Evolutionary conservation across 495 filamentous ascomycete species (phyloP).

Genomic region (Neurospora sp.): DNA sequence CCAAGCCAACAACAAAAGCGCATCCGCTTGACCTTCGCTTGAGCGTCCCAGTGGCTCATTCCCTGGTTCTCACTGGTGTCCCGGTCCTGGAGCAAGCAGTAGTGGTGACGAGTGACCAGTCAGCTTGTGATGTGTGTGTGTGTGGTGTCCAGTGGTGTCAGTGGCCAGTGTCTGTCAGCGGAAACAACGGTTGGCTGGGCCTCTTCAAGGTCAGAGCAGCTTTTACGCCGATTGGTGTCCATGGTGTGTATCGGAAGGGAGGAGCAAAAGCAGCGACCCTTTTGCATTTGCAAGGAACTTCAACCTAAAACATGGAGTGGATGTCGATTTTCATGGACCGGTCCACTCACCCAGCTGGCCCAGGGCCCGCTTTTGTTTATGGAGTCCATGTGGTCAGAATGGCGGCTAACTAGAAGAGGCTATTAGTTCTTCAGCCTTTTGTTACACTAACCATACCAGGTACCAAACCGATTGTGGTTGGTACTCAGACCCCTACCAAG

Average conservation of each 20-base stretch:
- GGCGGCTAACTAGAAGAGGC: neutral
- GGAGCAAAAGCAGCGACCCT: neutral
- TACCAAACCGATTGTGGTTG: neutral
- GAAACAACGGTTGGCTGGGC: neutral
- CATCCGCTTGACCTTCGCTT: neutral
- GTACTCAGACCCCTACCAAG: neutral
- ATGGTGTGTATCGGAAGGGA: neutral
- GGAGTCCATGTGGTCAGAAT: neutral
- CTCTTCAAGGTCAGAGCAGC: neutral
- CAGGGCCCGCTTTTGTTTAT: neutral
- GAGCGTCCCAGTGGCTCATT: neutral
- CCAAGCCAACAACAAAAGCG: neutral
- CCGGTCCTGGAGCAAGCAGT: slow-evolving; percentile 1
- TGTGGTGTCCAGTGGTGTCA: slow-evolving; percentile 6
- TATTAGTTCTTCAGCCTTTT: neutral
- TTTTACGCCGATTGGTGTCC: neutral
- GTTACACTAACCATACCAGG: neutral
- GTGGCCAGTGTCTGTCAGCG: neutral
- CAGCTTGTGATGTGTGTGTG: slow-evolving; percentile 24
- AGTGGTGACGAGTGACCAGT: slow-evolving; percentile 19
- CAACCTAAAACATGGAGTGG: neutral
- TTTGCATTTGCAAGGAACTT: neutral
- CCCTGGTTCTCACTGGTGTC: neutral
- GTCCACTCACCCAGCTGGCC: neutral
- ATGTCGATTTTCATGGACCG: neutral